Conservation (phyloP, 176 grass and related monocot genomes). For the Paspalum vaginatum region DNA sequence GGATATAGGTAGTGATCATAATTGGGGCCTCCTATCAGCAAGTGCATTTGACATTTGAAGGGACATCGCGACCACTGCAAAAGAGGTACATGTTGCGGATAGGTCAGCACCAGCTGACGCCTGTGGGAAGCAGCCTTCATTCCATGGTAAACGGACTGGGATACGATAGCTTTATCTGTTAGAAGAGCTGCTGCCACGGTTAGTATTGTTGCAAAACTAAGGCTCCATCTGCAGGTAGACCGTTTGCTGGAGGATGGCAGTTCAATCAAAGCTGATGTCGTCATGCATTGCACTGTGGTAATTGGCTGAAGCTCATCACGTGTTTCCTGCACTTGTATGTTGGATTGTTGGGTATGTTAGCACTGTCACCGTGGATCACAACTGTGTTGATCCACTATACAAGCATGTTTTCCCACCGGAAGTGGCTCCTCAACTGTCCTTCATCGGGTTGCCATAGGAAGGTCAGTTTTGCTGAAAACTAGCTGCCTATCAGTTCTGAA, state of each 20-base stretch:
- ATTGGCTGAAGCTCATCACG: conserved; percentile 33
- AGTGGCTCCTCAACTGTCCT: conserved; percentile 58
- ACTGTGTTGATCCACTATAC: conserved; percentile 63
- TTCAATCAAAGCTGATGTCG: conserved; percentile 61
- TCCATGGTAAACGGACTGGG: conserved; percentile 71
- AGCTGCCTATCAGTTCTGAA: neutral
- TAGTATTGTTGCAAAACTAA: conserved; percentile 9
- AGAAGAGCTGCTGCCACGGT: conserved; percentile 24
- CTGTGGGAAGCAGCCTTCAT: conserved; percentile 57
- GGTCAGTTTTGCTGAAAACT: conserved; percentile 45
- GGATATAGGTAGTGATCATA: conserved; percentile 66
- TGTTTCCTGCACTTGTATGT: conserved; percentile 3
- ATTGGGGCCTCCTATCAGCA: conserved; percentile 55
- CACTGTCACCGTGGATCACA: conserved; percentile 73
- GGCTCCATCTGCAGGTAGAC: conserved; percentile 60
- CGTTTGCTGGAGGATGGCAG: conserved; percentile 51
- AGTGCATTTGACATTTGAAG: conserved; percentile 80
- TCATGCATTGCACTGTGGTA: conserved; percentile 71
- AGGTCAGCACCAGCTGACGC: conserved; percentile 51
- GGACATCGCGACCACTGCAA: conserved; percentile 56
- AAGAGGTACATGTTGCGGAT: conserved; percentile 71
- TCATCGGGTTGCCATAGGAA: conserved; percentile 66
- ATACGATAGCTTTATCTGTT: conserved; percentile 45
- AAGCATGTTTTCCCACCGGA: conserved; percentile 73
- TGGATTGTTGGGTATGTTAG: conserved; percentile 44